A percentile compares a stretch with the other conserved stretches of the same genome.
Evolutionary conservation across 768 basidiomycete genomes (phyloP).

Genomic region (Fistulinella prunicolor): DNA sequence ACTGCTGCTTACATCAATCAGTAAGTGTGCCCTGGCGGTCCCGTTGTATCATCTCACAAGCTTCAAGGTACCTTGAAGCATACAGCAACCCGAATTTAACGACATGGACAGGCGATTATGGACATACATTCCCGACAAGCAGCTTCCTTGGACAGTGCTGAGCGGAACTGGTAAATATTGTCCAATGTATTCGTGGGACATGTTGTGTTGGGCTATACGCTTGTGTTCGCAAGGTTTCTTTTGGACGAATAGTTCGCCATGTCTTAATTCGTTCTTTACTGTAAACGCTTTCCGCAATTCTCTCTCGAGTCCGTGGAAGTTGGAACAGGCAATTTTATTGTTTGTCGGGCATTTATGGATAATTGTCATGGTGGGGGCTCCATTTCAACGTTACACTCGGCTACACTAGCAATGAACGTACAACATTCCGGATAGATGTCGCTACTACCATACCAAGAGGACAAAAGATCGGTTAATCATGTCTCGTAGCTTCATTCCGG

Average conservation of each 20-base stretch:
- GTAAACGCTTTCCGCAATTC: conserved; percentile 10
- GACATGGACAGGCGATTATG: conserved; percentile 64
- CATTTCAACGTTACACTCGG: conserved; percentile 8
- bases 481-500: conserved; percentile 9
- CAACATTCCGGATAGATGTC: conserved; percentile 28
- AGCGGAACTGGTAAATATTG: conserved; percentile 10
- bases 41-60: conserved; percentile 1
- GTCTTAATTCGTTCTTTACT: conserved; percentile 21
- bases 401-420: conserved; percentile 23
- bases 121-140: conserved; percentile 70
- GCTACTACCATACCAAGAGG: conserved; percentile 20
- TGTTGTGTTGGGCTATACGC: conserved; percentile 1
- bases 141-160: conserved; percentile 58
- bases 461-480: conserved; percentile 16
- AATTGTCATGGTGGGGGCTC: conserved; percentile 2
- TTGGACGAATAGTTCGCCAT: conserved; percentile 10
- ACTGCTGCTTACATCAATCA: conserved; percentile 79
- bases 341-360: conserved; percentile 11
- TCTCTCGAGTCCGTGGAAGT: conserved; percentile 1
- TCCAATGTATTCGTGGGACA: conserved; percentile 7
- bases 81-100: conserved; percentile 82
- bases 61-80: conserved; percentile 54
- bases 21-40: conserved; percentile 34
- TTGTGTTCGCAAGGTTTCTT: conserved; percentile 16
- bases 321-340: conserved; percentile 5